phyloP scores from a whole-genome alignment of 306 rosid species.

The Carpinus fangiana region DNA sequence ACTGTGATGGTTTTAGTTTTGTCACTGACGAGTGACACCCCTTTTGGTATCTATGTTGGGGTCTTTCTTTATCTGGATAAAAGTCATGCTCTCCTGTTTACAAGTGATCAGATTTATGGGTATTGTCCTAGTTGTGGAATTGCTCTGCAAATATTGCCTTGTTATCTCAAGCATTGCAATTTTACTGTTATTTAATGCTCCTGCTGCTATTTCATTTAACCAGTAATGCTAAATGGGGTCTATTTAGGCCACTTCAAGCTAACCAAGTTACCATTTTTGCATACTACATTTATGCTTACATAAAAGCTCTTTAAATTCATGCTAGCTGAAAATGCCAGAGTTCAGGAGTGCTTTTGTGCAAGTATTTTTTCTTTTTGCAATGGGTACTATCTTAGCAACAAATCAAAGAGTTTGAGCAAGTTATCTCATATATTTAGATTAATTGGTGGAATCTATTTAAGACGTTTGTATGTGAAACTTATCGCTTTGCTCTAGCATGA shows the following conservation, averaged over 20 bases:
- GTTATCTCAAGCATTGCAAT: neutral
- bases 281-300: neutral
- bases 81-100: neutral
- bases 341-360: neutral
- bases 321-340: neutral
- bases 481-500: neutral
- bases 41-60: conserved; percentile 15
- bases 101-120: neutral
- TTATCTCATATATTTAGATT: neutral
- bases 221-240: neutral
- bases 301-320: neutral
- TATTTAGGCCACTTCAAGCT: neutral
- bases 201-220: neutral
- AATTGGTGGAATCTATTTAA: neutral
- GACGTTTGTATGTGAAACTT: neutral
- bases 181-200: neutral
- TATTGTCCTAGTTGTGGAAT: neutral
- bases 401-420: neutral
- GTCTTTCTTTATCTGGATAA: neutral
- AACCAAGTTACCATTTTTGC: neutral
- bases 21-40: neutral
- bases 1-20: neutral
- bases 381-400: too few relatives aligned
- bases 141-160: neutral
- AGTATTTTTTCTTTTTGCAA: neutral